phyloP scores from a whole-genome alignment of 2,329 filamentous ascomycete genomes.

The Fusarium coffeatum region DNA sequence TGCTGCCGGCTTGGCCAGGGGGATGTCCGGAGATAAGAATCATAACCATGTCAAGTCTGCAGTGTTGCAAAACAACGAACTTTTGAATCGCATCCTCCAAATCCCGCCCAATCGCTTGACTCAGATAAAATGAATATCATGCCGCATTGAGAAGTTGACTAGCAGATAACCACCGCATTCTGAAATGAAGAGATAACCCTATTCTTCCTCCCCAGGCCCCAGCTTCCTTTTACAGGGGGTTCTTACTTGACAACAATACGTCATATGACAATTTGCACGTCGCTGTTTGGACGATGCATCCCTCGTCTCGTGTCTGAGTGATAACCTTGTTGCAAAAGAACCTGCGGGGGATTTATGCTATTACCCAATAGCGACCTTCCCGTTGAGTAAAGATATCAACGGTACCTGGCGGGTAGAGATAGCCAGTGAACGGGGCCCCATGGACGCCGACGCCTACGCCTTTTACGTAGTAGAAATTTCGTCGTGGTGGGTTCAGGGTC shows the following conservation, averaged over 20 bases:
- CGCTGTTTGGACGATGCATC: conserved; percentile 7
- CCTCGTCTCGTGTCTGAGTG: background rate
- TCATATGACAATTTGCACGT: conserved; percentile 21
- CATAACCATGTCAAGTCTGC: background rate
- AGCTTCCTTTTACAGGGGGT: conserved; percentile 4
- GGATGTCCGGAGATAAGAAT: conserved; percentile 30
- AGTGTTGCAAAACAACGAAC: background rate
- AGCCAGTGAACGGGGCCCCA: conserved; percentile 9
- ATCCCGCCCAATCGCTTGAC: background rate
- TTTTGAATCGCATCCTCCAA: conserved; percentile 9
- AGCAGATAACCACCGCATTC: conserved; percentile 8
- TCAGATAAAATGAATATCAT: background rate
- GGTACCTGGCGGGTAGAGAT: conserved; percentile 20
- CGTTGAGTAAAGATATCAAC: conserved; percentile 24
- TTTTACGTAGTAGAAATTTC: conserved; percentile 17
- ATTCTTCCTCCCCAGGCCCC: background rate
- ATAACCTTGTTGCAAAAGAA: conserved; percentile 20
- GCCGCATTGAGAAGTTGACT: conserved; percentile 25
- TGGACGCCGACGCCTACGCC: conserved; percentile 3
- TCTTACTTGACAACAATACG: conserved; percentile 13
- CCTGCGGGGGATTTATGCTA: conserved; percentile 15
- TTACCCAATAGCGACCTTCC: conserved; percentile 30
- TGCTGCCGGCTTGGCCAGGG: conserved; percentile 28
- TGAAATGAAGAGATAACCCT: conserved; percentile 15
- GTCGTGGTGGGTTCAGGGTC: conserved; percentile 11